Conservation (phyloP, 2,329 filamentous ascomycete species). For the Pseudopyricularia javanii region DNA sequence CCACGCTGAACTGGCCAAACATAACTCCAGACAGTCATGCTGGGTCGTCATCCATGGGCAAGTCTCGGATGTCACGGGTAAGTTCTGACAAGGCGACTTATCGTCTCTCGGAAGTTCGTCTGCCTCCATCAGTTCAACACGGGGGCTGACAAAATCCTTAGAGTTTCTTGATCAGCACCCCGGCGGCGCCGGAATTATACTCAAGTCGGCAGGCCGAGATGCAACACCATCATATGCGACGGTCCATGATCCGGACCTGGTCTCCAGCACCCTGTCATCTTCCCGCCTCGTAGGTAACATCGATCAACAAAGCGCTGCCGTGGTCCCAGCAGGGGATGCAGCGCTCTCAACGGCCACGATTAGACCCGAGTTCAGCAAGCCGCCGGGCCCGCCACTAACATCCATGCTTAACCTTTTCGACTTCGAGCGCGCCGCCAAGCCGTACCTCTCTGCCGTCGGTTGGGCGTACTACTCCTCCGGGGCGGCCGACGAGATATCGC, state of each 20-base stretch:
- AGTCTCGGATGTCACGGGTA: slow-evolving; percentile 2
- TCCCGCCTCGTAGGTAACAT: not conserved
- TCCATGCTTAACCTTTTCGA: slow-evolving; percentile 23
- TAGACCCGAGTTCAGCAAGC: not conserved
- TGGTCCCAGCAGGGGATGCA: not conserved
- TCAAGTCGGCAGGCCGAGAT: not conserved
- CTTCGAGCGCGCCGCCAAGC: slow-evolving; percentile 32
- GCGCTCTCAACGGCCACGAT: not conserved
- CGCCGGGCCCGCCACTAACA: slow-evolving; percentile 5
- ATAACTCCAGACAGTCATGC: slow-evolving; percentile 1
- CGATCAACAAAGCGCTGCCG: not conserved
- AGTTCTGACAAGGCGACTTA: not conserved
- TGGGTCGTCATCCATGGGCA: not conserved
- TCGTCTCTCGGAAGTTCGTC: not conserved
- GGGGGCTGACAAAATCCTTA: not conserved
- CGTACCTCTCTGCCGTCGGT: slow-evolving; percentile 29
- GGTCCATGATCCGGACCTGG: not conserved
- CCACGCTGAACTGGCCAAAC: not conserved
- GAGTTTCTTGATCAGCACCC: not conserved
- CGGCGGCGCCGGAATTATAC: not conserved
- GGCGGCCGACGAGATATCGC: slow-evolving; percentile 37
- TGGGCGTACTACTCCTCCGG: slow-evolving; percentile 45
- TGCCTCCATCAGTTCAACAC: not conserved
- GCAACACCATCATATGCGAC: not conserved
- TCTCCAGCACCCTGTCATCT: not conserved